A percentile compares a stretch with the other conserved stretches of the same genome.
phyloP scores from a whole-genome alignment of 176 grass and related monocot species.

The Chrysopogon serrulatus region DNA sequence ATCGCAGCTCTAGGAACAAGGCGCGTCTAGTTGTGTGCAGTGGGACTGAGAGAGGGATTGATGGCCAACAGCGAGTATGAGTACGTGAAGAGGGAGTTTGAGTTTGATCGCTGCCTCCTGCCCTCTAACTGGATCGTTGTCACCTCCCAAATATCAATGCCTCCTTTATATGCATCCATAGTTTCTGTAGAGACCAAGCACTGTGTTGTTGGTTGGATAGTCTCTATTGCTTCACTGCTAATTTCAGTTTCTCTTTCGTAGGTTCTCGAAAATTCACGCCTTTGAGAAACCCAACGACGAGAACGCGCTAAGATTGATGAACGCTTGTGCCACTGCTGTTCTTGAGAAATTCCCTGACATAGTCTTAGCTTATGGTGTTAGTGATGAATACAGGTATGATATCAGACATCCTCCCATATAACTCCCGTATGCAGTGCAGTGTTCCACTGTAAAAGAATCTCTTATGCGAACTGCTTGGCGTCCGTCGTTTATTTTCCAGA shows the following conservation, averaged over 20 bases:
- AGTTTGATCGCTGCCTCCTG: conserved; percentile 48
- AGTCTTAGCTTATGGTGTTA: conserved; percentile 90
- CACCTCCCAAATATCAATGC: too few relatives aligned
- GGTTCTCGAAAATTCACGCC: conserved; percentile 63
- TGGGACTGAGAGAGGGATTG: neutral
- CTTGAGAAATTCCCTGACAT: conserved; percentile 71
- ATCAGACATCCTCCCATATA: neutral
- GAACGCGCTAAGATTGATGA: conserved; percentile 65
- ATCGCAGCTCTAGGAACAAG: neutral
- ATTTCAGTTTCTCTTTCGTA: conserved; percentile 32
- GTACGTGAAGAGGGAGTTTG: conserved; percentile 74
- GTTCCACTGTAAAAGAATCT: neutral
- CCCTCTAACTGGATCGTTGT: conserved; percentile 75
- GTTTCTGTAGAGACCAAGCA: too few relatives aligned
- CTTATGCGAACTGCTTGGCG: neutral
- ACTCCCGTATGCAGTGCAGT: neutral
- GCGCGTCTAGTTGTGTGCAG: neutral
- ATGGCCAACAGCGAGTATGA: conserved; percentile 83
- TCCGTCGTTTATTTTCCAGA: neutral
- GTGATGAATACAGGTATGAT: conserved; percentile 81
- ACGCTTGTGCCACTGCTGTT: conserved; percentile 58
- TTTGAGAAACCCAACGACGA: conserved; percentile 80
- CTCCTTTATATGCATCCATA: too few relatives aligned
- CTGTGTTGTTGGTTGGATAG: too few relatives aligned
- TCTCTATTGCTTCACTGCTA: conserved; percentile 9